A percentile compares a stretch with the other conserved stretches of the same genome.
These are phyloP conservation scores for Neofusicoccum umdonicola DNA, from an alignment of 2,329 filamentous ascomycete species.

Conservation along the genomic window DNA sequence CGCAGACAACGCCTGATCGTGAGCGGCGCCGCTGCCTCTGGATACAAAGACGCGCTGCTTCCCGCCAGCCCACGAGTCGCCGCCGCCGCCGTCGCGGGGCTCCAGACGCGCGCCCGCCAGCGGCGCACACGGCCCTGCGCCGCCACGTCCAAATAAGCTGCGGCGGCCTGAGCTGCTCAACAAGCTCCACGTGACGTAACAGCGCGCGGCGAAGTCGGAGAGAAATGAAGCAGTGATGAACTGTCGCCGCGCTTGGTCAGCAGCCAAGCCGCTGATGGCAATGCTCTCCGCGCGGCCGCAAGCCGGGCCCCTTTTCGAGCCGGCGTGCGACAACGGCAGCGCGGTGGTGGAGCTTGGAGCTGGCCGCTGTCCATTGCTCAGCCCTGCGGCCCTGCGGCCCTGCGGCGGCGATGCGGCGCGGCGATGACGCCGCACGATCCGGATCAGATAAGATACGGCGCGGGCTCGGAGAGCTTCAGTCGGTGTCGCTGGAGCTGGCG, in stretches of 20 bases:
- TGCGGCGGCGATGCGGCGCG: background rate
- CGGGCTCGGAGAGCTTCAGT: too few species aligned
- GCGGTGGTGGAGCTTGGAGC: background rate
- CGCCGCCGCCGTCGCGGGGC: background rate
- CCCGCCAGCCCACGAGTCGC: background rate
- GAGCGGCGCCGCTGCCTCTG: background rate
- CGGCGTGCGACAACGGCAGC: background rate
- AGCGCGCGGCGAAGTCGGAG: slow-evolving; percentile 5
- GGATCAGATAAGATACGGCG: background rate
- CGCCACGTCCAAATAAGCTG: background rate
- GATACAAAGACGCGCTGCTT: background rate
- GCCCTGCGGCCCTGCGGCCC: slow-evolving; percentile 1
- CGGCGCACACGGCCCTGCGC: too few species aligned
- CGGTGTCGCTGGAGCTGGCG: too few species aligned
- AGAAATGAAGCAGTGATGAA: slow-evolving; percentile 3
- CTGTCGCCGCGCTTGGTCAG: background rate
- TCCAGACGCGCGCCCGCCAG: background rate
- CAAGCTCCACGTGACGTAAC: slow-evolving; percentile 3
- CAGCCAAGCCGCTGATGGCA: background rate
- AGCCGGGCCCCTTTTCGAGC: background rate
- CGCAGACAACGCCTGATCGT: background rate
- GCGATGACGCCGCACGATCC: background rate
- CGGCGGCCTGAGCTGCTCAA: background rate
- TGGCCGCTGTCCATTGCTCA: background rate
- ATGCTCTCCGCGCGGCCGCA: background rate